Base-by-base conservation (phyloP, 2,329 filamentous ascomycete species). In the Nigrospora osmanthi region DNA sequence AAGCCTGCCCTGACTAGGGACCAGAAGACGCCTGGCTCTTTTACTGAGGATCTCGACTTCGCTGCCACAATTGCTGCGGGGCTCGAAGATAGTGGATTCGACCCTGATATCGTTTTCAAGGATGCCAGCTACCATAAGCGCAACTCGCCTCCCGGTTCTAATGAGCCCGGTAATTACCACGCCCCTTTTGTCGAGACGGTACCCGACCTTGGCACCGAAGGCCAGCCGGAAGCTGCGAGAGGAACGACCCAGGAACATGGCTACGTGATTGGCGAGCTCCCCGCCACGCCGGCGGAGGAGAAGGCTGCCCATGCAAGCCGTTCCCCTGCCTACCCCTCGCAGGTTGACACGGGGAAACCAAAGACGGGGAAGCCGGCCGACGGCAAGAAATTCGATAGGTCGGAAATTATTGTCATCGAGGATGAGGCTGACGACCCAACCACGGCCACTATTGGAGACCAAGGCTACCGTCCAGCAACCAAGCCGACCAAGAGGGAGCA, bases 41-140 rank as follows among this genome's bases (percentile, higher is more conserved):
- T 85, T 55, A 76, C 68, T 2, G 76, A 83, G 46, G 85, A 88
- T 52, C 65, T 84, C 10, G 80, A 81, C 42, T 88, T 89, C 52
- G 79, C 81, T 9, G 85, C 84, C 28, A 80, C 77, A 3, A 64
- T 88, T 39, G 83, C 83, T 46, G 85, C 83, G 40, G 83, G 81
- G 2, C 69, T 87, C 40, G 67, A 82, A 56, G 75, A 80, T n/a
- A 77, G 80, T 38, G 85, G 85, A 0, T 88, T 89, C 50, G 76
- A 87, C 54, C 78, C 82, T 5, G 75, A 84, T 35, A 79, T 88
- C 46, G 80, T 88, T 38, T 82, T 85, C 33, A 70, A 86, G 38
- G 74, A 88, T 53, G 76, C 79, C 0, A 67, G 62, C 1, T 88
- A 81, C 55, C 78, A 78, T 51, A 73, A 71, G 42, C 79, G 83